phyloP scores from a whole-genome alignment of 1,284 basidiomycete species.

The Phellopilus nigrolimitatus region DNA sequence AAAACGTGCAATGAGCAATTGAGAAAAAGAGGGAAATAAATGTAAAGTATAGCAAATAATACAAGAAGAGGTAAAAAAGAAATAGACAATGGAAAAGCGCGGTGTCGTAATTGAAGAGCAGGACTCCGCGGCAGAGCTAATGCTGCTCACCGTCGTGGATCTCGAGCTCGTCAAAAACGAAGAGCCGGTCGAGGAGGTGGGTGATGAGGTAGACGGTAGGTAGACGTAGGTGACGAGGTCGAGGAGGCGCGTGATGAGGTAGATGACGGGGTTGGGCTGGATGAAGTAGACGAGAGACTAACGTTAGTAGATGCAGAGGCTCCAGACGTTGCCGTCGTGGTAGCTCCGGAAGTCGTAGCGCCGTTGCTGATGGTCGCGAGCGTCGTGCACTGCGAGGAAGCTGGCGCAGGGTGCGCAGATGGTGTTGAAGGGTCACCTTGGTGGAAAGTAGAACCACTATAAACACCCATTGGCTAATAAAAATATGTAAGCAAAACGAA shows the following conservation, averaged over 20 bases:
- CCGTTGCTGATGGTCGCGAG: conserved; percentile 41
- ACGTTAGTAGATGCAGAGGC: conserved; percentile 17
- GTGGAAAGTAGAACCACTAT: conserved; percentile 59
- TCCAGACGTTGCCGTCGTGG: conserved; percentile 16
- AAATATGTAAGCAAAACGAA: background rate
- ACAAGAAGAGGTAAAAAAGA: background rate
- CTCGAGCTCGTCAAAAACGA: background rate
- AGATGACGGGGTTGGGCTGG: background rate
- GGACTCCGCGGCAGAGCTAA: background rate
- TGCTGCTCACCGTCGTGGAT: background rate
- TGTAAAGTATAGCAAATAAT: background rate
- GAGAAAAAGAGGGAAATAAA: background rate
- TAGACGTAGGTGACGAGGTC: too few relatives aligned
- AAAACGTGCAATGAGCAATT: background rate
- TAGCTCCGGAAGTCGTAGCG: conserved; percentile 28
- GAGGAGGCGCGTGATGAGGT: background rate
- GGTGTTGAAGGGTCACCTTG: conserved; percentile 62
- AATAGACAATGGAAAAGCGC: background rate
- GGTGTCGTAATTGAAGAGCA: background rate
- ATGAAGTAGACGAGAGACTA: conserved; percentile 8
- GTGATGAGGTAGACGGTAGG: too few relatives aligned
- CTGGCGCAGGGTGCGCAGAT: conserved; percentile 50
- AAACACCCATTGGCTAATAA: conserved; percentile 63
- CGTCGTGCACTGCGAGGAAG: conserved; percentile 49
- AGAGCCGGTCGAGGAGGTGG: background rate